Evolutionary conservation across 352 stramenopile genomes (phyloP).

Genomic region (Phytophthora rubi): DNA sequence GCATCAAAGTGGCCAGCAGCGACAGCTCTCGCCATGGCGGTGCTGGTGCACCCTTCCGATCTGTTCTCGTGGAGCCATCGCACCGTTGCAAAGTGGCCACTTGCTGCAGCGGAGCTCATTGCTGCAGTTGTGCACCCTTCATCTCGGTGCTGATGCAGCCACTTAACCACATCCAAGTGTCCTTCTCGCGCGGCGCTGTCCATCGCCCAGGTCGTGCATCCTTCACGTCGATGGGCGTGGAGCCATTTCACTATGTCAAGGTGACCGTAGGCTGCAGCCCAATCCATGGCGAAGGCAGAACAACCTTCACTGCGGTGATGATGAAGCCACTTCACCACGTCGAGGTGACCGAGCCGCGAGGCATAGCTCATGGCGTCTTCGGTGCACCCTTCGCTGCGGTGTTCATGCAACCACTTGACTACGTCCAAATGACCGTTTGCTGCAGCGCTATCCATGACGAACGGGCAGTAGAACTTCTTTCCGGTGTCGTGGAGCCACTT

Average conservation of each 20-base stretch:
- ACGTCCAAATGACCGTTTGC: constrained; percentile 13
- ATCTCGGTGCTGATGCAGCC: constrained; percentile 5
- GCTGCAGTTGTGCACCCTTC: constrained; percentile 13
- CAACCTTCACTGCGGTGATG: constrained; percentile 13
- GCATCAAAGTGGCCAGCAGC: constrained; percentile 18
- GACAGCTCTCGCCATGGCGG: constrained; percentile 7
- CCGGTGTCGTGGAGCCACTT: constrained; percentile 20
- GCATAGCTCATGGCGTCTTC: constrained; percentile 7
- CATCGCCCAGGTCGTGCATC: constrained; percentile 18
- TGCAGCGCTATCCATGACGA: constrained; percentile 9
- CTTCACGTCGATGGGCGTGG: constrained; percentile 2
- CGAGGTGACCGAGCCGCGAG: neutral
- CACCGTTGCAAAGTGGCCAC: constrained; percentile 10
- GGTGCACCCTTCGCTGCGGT: constrained; percentile 17
- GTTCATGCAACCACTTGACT: constrained; percentile 12
- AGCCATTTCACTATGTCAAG: constrained; percentile 18
- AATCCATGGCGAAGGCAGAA: constrained; percentile 4
- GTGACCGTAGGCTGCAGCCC: constrained; percentile 8
- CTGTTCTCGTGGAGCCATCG: constrained; percentile 25
- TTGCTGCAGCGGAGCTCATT: neutral
- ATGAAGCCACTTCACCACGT: constrained; percentile 17
- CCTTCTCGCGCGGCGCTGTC: constrained; percentile 3
- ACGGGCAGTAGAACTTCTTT: constrained; percentile 14
- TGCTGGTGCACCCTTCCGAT: neutral
- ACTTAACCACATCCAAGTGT: constrained; percentile 12